Base-by-base conservation (phyloP, 2,329 filamentous ascomycete species). In the Byssochlamys sp. region DNA sequence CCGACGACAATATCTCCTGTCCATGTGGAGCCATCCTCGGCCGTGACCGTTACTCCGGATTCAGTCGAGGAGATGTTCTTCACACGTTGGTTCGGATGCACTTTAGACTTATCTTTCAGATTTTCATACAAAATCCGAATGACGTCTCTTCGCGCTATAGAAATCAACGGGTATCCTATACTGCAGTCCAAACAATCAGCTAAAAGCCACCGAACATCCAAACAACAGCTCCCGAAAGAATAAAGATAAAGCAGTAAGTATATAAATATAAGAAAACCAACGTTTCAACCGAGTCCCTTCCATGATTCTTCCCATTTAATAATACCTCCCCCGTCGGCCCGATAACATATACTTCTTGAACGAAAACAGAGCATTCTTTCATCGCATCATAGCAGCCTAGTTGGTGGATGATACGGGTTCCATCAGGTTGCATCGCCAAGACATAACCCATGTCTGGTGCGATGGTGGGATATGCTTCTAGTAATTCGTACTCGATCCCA, bases 1-100 rank as follows among this genome's bases (percentile, higher is more conserved):
- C 64, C 64, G 9, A 66, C 55, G 25, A 65, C 48, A 25, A 66
- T 58, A 10, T 55, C 57, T 10, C 64, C 64, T 2, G 57, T 56
- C 39, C 61, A 63, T 14, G 55, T 55, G 29, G 60, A 60, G 4
- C 63, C 64, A 49, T 65, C 63, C 26, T 60, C 51, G 51, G 55
- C 52, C 35, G 35, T 39, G 14, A 39, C 12, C 35, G 35, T 39
- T 4, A 39, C 35, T n/a, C 35, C 35, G 14, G 35, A 39, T 14
- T 39, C 5, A 39, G 12, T 39, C 14, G 35, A 39, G 2, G 12
- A 14, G 12, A 39, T 14, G 2, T 39, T 14, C 12, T 14, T 39
- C 0, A 39, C 35, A 10, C 35, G 35, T 14, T 39, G 35, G 5
- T n/a, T n/a, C 11, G 35, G 35, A 39, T 39, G 35, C 4, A 39